Conservation (phyloP, 2,329 filamentous ascomycete species). For the Alternaria dauci region DNA sequence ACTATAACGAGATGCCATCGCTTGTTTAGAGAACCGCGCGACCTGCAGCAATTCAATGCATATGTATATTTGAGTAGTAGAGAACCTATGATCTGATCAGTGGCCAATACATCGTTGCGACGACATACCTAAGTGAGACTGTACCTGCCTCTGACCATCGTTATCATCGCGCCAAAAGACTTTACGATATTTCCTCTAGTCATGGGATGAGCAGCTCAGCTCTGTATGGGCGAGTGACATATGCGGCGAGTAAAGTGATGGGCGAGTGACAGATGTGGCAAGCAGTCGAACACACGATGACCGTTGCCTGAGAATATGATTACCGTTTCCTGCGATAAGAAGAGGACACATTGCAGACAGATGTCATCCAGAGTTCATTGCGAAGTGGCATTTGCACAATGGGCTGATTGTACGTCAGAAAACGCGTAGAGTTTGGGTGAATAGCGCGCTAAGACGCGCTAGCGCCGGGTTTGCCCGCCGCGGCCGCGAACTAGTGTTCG, state of each 20-base stretch:
- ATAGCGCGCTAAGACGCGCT: background rate
- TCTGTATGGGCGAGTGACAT: background rate
- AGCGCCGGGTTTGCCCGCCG: conserved; percentile 10
- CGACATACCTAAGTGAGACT: background rate
- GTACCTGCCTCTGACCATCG: background rate
- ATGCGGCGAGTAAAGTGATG: background rate
- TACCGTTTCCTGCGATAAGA: background rate
- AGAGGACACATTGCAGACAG: background rate
- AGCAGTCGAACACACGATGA: background rate
- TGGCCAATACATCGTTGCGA: background rate
- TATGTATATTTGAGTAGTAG: background rate
- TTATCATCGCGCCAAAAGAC: background rate
- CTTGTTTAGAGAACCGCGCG: background rate
- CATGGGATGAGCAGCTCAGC: background rate
- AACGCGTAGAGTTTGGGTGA: background rate
- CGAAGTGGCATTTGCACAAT: background rate
- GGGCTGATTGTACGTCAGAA: background rate
- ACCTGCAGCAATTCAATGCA: background rate
- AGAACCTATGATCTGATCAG: background rate
- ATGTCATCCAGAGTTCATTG: background rate
- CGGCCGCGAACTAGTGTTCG: conserved; percentile 7
- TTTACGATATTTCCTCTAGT: background rate
- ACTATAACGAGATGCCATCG: background rate
- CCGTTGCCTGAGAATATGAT: background rate
- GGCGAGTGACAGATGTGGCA: background rate